These are phyloP conservation scores for Pyracantha coccinea DNA, from an alignment of 331 rosid genomes.

Conservation along the genomic window DNA sequence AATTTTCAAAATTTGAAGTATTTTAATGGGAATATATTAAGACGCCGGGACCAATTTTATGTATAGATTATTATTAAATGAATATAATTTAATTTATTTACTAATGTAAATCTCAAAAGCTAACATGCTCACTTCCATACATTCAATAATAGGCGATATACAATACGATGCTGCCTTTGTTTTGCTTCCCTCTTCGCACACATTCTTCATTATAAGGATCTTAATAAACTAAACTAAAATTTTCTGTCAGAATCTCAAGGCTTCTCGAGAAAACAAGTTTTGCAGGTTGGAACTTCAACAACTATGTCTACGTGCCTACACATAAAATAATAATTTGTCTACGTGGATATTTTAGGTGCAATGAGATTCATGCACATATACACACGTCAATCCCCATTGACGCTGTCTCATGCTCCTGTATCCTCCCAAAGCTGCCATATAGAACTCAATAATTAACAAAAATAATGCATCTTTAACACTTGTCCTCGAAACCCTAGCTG, in stretches of 20 bases:
- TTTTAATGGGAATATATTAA: too few relatives aligned
- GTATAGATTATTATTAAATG: too few relatives aligned
- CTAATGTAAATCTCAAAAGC: neutral
- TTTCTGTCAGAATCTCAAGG: constrained; percentile 15
- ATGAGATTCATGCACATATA: constrained; percentile 51
- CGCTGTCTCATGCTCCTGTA: too few relatives aligned
- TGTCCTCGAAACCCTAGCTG: too few relatives aligned
- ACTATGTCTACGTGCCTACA: constrained; percentile 25
- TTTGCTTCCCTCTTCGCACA: neutral
- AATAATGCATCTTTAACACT: too few relatives aligned
- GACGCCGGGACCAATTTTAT: too few relatives aligned
- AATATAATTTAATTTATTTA: too few relatives aligned
- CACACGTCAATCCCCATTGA: constrained; percentile 23
- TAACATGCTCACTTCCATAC: neutral
- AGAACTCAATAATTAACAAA: too few relatives aligned
- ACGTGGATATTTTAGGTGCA: constrained; percentile 34
- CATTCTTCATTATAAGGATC: neutral
- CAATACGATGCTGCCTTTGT: neutral
- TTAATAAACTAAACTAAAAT: neutral
- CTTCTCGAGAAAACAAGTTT: constrained; percentile 15
- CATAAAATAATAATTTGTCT: neutral
- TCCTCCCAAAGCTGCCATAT: too few relatives aligned
- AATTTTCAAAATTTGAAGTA: too few relatives aligned
- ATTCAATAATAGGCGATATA: neutral
- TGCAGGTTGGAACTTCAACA: neutral